phyloP scores from a whole-genome alignment of 2,329 filamentous ascomycete genomes.

The Emmonsiellopsis sp. region DNA sequence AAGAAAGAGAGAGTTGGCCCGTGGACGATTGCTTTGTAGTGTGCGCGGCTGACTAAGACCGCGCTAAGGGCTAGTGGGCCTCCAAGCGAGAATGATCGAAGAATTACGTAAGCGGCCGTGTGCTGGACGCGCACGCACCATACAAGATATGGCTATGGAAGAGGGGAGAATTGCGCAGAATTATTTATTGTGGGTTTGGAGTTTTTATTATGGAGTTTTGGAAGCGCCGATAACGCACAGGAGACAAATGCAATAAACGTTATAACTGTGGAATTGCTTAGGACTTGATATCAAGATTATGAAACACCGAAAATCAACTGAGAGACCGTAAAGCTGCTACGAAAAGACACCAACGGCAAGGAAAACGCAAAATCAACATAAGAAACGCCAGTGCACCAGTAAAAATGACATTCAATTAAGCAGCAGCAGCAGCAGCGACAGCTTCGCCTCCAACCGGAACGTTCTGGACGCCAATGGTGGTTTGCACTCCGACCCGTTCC shows the following conservation, averaged over 20 bases:
- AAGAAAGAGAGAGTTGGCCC: slow-evolving; percentile 25
- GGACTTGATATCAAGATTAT: too few relatives aligned
- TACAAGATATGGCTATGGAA: too few relatives aligned
- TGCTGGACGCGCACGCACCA: too few relatives aligned
- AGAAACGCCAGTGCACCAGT: neutral
- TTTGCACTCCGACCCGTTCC: slow-evolving; percentile 86
- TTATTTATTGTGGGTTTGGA: too few relatives aligned
- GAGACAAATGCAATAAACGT: too few relatives aligned
- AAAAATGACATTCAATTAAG: slow-evolving; percentile 3
- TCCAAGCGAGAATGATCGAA: slow-evolving; percentile 7
- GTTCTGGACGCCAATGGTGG: slow-evolving; percentile 48
- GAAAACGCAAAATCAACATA: neutral
- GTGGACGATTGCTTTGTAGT: slow-evolving; percentile 30
- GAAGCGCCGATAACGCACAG: too few relatives aligned
- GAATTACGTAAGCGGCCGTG: neutral
- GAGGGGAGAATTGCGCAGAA: too few relatives aligned
- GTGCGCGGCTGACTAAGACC: slow-evolving; percentile 31
- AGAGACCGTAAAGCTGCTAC: too few relatives aligned
- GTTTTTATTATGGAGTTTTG: too few relatives aligned
- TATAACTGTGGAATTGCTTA: too few relatives aligned
- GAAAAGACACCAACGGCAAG: too few relatives aligned
- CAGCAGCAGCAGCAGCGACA: slow-evolving; percentile 18
- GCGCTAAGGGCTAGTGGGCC: slow-evolving; percentile 25
- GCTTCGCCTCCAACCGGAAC: neutral
- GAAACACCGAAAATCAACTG: too few relatives aligned